Evolutionary conservation across 768 basidiomycete species (phyloP), one percentile per base, ranked within the genome.

Genomic region (Trametes cingulata): DNA sequence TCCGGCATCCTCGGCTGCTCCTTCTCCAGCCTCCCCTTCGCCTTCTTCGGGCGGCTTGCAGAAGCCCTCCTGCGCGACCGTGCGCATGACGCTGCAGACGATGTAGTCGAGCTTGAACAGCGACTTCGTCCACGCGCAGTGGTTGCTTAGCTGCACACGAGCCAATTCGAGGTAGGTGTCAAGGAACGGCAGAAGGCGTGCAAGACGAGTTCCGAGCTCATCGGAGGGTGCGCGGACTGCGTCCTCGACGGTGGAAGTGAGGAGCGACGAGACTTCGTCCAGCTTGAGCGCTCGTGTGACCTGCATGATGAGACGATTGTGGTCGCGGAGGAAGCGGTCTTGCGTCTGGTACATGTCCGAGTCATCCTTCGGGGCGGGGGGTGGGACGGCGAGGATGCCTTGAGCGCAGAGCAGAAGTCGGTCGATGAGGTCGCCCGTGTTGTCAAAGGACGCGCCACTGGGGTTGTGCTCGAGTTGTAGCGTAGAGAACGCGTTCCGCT

Each of bases 91-190:
- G 19, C 88, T 86, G 68, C 85, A 88, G 33, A 95, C 73, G 41
- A 96, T 80, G 69, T 86, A 89, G 65, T 85, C 79, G 60, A 98
- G 78, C 74, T 98, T 98, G 81, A 95, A 90, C 17, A 92, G 72
- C 13, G 91, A 76, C 69, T 88, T 85, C 17, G 85, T 85, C 86
- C 91, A 93, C 41, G 80, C 75, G 22, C 78, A 76, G 52, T 85
- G 83, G 12, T 75, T 72, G 2, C 72, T 64, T n/a, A 96, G 72
- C 52, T 91, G 83, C 40, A 80, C 78, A 29, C 80, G 74, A 22
- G 81, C 81, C 14, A 93, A 77, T 19, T 75, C 67, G 9, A 82
- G 65, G 71, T 93, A 95, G 22, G 74, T 73, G 2, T 83, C 74
- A 22, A 96, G 71, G 83, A 97, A 97, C 0, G 95, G 93, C 9